phyloP scores from a whole-genome alignment of 768 basidiomycete species.

The Gelatoporia subvermispora region DNA sequence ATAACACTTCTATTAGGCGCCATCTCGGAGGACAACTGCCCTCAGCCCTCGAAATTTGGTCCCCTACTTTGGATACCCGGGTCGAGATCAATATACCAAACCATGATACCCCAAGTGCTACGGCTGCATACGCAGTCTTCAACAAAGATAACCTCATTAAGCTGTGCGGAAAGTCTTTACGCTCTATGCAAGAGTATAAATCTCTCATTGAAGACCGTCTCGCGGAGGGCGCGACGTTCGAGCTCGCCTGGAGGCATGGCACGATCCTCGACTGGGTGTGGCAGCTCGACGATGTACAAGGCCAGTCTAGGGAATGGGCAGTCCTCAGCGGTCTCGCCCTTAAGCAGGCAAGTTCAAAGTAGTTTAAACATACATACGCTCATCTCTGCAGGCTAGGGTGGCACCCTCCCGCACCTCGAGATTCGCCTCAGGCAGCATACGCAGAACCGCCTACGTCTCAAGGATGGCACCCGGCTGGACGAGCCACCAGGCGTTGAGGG shows the following conservation, averaged over 20 bases:
- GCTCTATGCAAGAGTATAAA: slow-evolving; percentile 56
- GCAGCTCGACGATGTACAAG: slow-evolving; percentile 62
- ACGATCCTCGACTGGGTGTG: slow-evolving; percentile 85
- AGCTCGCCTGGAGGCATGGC: slow-evolving; percentile 74
- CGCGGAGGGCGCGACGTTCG: slow-evolving; percentile 50
- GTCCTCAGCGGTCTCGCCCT: slow-evolving; percentile 74
- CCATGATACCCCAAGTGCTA: slow-evolving; percentile 32
- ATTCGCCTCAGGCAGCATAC: slow-evolving; percentile 71
- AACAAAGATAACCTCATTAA: slow-evolving; percentile 57
- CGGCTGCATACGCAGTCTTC: slow-evolving; percentile 46
- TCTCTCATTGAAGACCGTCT: slow-evolving; percentile 51
- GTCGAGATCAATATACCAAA: slow-evolving; percentile 68
- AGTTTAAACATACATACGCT: slow-evolving; percentile 1
- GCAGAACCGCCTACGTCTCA: slow-evolving; percentile 39
- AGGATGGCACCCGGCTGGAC: slow-evolving; percentile 44
- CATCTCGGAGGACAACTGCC: slow-evolving; percentile 73
- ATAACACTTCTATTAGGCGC: slow-evolving; percentile 41
- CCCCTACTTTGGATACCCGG: slow-evolving; percentile 60
- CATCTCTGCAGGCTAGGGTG: slow-evolving; percentile 27
- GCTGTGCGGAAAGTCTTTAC: slow-evolving; percentile 54
- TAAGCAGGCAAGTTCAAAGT: slow-evolving; percentile 47
- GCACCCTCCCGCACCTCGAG: slow-evolving; percentile 54
- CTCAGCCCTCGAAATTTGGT: slow-evolving; percentile 59
- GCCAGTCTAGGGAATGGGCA: slow-evolving; percentile 59
- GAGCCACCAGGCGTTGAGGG: slow-evolving; percentile 88